Evolutionary conservation across 140 eudicot genomes (phyloP).

Genomic region (Bidens hawaiensis): DNA sequence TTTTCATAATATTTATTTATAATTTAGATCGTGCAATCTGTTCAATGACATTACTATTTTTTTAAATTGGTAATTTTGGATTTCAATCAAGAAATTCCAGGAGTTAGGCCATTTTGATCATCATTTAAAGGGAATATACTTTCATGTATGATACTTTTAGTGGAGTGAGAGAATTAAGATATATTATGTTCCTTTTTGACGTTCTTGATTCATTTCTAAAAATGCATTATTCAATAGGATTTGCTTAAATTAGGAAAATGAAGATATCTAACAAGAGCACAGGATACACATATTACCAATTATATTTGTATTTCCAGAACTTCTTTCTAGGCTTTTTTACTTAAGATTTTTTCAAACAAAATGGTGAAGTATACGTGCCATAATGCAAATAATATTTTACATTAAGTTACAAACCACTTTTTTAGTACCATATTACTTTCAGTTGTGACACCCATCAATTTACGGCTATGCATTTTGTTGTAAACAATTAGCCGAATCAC

Average conservation of each 20-base stretch:
- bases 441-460: neutral
- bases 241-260: conserved; percentile 6
- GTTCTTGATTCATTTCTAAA: neutral
- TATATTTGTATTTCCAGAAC: neutral
- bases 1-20: neutral
- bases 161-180: conserved; percentile 5
- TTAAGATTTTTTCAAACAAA: neutral
- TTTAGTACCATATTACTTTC: neutral
- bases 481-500: neutral
- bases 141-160: neutral
- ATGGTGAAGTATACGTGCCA: neutral
- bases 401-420: neutral
- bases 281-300: neutral
- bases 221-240: neutral
- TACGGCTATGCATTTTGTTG: neutral
- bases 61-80: conserved; percentile 4
- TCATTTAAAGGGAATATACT: neutral
- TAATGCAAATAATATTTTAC: neutral
- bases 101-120: neutral
- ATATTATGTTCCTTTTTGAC: neutral
- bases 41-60: neutral
- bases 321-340: neutral
- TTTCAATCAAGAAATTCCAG: neutral
- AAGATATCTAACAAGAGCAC: neutral
- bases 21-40: neutral